Evolutionary conservation across 768 basidiomycete species (phyloP).

Genomic region (Gautieria morchelliformis): DNA sequence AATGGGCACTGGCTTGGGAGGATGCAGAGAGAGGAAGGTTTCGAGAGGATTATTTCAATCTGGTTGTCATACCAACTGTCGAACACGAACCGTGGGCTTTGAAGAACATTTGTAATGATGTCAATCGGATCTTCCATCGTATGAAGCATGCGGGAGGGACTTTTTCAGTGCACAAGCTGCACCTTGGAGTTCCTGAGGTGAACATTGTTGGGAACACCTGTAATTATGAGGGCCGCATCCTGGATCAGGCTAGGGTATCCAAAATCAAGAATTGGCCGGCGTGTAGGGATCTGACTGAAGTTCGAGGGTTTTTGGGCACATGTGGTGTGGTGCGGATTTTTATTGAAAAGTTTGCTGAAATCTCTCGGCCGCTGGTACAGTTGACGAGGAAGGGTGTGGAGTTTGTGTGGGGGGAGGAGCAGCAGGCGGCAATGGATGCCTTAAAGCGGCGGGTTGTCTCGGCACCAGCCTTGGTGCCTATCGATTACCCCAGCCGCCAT

Average conservation of each 20-base stretch:
- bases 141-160: constrained; percentile 29
- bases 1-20: constrained; percentile 9
- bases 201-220: constrained; percentile 30
- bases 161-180: constrained; percentile 27
- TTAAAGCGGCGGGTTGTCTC: constrained; percentile 5
- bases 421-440: constrained; percentile 2
- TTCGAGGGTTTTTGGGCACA: constrained; percentile 19
- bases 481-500: constrained; percentile 11
- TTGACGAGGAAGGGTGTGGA: constrained; percentile 7
- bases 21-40: constrained; percentile 15
- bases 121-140: constrained; percentile 28
- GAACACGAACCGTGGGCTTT: constrained; percentile 29
- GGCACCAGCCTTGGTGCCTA: constrained; percentile 8
- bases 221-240: constrained; percentile 23
- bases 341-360: constrained; percentile 17
- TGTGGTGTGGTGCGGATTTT: constrained; percentile 15
- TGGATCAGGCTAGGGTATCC: constrained; percentile 17
- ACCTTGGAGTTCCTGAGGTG: constrained; percentile 19
- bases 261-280: constrained; percentile 20
- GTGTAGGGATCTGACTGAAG: constrained; percentile 12
- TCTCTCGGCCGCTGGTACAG: constrained; percentile 12
- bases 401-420: constrained; percentile 7
- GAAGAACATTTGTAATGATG: constrained; percentile 18
- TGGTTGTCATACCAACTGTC: constrained; percentile 23
- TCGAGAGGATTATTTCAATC: constrained; percentile 19